phyloP scores from a whole-genome alignment of 73 alveolate genomes.

The Paramecium primaurelia region DNA sequence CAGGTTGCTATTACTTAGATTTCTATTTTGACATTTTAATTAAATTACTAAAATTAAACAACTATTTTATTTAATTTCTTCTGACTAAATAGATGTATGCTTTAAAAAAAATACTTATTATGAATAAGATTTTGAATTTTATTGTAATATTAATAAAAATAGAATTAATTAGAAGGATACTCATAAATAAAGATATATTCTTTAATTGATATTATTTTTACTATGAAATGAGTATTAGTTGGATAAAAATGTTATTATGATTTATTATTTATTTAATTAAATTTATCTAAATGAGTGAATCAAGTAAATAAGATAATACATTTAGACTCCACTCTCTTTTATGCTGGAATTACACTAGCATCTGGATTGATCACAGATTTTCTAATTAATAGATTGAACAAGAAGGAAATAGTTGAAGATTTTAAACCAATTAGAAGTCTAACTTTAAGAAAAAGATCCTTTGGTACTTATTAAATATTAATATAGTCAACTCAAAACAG shows the following conservation, averaged over 20 bases:
- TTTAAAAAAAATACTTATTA: too few species aligned
- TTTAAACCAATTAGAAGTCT: not conserved
- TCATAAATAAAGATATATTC: not conserved
- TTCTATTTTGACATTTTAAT: not conserved
- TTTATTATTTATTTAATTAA: not conserved
- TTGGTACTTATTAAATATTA: not conserved
- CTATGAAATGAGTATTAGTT: not conserved
- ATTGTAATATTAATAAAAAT: not conserved
- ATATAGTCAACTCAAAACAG: not conserved
- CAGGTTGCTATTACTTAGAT: not conserved
- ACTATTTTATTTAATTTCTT: not conserved
- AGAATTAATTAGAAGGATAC: not conserved
- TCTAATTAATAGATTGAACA: not conserved
- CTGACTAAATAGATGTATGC: too few species aligned
- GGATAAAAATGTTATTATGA: not conserved
- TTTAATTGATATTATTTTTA: not conserved
- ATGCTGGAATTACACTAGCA: constrained; percentile 41
- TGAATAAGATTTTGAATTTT: not conserved
- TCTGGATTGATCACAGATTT: constrained; percentile 38
- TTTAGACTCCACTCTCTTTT: not conserved
- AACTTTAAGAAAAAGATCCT: not conserved
- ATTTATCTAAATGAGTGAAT: not conserved
- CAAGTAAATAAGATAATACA: not conserved
- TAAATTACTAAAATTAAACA: not conserved
- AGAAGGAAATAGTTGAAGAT: not conserved